phyloP scores from a whole-genome alignment of 129 eudicot species.

The Rutidosis leptorrhynchoides region DNA sequence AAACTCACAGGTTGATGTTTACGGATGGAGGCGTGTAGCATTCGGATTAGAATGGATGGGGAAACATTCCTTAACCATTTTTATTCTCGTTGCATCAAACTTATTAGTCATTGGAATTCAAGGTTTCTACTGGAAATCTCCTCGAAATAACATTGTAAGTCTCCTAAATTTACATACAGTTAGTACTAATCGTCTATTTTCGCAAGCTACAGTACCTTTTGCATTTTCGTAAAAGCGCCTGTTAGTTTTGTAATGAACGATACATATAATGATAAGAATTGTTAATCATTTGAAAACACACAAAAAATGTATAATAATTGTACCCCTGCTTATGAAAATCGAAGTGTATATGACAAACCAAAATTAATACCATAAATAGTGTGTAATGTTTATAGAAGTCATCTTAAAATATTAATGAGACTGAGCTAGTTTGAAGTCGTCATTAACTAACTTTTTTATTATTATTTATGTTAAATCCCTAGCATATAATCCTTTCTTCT shows the following conservation, averaged over 20 bases:
- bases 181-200: neutral
- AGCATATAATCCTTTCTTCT: conserved; percentile 6
- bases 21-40: conserved; percentile 47
- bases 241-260: neutral
- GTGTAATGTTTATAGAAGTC: neutral
- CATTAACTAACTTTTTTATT: neutral
- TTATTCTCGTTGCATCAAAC: conserved; percentile 67
- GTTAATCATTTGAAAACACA: neutral
- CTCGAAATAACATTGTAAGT: conserved; percentile 67
- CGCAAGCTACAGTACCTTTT: neutral
- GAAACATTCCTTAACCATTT: conserved; percentile 65
- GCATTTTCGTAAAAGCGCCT: neutral
- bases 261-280: neutral
- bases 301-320: neutral
- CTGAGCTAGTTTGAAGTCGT: neutral
- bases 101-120: conserved; percentile 53
- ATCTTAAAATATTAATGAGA: neutral
- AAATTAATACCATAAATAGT: neutral
- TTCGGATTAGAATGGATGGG: conserved; percentile 75
- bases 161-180: neutral
- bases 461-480: neutral
- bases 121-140: conserved; percentile 71
- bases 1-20: conserved; percentile 62
- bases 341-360: neutral
- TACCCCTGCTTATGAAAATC: neutral